A percentile compares a stretch with the other conserved stretches of the same genome.
Conservation (phyloP, 2,329 filamentous ascomycete genomes). For the Fusarium nodosum region DNA sequence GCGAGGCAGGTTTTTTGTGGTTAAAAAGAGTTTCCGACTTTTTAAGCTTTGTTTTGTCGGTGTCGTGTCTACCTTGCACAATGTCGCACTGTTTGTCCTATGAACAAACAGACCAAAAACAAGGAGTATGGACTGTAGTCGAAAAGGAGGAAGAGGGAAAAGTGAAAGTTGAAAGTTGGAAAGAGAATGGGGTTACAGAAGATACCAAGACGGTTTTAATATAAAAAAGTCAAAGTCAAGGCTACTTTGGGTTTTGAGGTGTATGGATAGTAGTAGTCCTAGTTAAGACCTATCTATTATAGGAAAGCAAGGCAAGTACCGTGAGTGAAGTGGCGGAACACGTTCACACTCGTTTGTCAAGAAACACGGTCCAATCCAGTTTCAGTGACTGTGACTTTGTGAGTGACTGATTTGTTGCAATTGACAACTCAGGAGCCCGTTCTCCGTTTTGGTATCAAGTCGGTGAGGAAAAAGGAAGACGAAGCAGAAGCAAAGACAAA, state of each 20-base stretch:
- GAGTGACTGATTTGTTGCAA: conserved; percentile 38
- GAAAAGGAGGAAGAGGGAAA: neutral
- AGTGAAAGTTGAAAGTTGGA: neutral
- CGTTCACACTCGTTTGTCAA: conserved; percentile 16
- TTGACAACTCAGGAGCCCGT: conserved; percentile 38
- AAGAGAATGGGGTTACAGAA: conserved; percentile 26
- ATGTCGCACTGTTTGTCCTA: conserved; percentile 21
- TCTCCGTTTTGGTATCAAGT: conserved; percentile 53
- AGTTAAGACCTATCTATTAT: neutral
- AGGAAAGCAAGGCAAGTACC: neutral
- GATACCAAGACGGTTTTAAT: conserved; percentile 28
- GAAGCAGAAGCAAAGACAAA: conserved; percentile 39
- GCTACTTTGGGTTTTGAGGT: conserved; percentile 17
- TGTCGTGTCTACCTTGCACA: conserved; percentile 15
- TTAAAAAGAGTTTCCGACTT: conserved; percentile 23
- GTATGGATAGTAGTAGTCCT: neutral
- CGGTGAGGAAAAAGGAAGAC: conserved; percentile 46
- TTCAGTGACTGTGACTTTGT: conserved; percentile 13
- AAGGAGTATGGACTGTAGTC: neutral
- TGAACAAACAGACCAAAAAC: conserved; percentile 16
- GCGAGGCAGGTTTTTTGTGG: conserved; percentile 21
- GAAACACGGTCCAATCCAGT: conserved; percentile 18
- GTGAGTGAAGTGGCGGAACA: conserved; percentile 36
- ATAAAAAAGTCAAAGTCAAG: conserved; percentile 21
- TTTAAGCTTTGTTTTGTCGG: conserved; percentile 31